Evolutionary conservation across 169 alveolate species (phyloP).

Genomic region (Cryptosporidium meleagridis): DNA sequence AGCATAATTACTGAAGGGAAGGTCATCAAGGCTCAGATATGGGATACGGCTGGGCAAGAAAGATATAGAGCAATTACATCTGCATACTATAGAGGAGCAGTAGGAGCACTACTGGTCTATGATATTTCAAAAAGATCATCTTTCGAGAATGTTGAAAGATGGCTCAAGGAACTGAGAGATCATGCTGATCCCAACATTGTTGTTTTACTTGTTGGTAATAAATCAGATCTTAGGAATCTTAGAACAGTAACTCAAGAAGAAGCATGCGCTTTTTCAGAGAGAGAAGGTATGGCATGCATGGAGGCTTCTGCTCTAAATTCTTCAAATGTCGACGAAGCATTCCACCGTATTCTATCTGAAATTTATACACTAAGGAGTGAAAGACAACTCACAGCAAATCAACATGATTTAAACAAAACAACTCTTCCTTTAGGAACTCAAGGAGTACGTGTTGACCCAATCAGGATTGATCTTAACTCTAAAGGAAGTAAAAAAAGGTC

Average conservation of each 20-base stretch:
- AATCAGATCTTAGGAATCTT: conserved; percentile 92
- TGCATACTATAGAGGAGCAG: conserved; percentile 99
- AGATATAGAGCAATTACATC: conserved; percentile 98
- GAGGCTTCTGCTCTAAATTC: conserved; percentile 96
- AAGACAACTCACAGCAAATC: conserved; percentile 54
- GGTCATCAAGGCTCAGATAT: conserved; percentile 95
- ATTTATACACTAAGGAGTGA: conserved; percentile 78
- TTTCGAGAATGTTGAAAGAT: conserved; percentile 93
- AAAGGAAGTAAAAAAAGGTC: conserved; percentile 44
- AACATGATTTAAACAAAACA: conserved; percentile 40
- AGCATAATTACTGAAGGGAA: conserved; percentile 90
- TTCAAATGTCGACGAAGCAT: conserved; percentile 95
- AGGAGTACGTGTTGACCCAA: conserved; percentile 68
- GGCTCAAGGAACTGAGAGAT: conserved; percentile 97
- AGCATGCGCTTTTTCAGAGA: conserved; percentile 90
- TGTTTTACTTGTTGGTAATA: conserved; percentile 97
- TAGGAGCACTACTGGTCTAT: conserved; percentile 98
- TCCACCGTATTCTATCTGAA: conserved; percentile 83
- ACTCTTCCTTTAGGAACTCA: conserved; percentile 66
- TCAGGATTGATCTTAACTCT: conserved; percentile 50
- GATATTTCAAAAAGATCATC: conserved; percentile 96
- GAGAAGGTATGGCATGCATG: conserved; percentile 91
- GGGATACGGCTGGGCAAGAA: conserved; percentile 99
- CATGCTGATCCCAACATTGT: conserved; percentile 96
- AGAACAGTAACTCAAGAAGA: conserved; percentile 93